A percentile compares a stretch with the other conserved stretches of the same genome.
phyloP scores from a whole-genome alignment of 208 protist genomes.

The Zelonia costaricensis region DNA sequence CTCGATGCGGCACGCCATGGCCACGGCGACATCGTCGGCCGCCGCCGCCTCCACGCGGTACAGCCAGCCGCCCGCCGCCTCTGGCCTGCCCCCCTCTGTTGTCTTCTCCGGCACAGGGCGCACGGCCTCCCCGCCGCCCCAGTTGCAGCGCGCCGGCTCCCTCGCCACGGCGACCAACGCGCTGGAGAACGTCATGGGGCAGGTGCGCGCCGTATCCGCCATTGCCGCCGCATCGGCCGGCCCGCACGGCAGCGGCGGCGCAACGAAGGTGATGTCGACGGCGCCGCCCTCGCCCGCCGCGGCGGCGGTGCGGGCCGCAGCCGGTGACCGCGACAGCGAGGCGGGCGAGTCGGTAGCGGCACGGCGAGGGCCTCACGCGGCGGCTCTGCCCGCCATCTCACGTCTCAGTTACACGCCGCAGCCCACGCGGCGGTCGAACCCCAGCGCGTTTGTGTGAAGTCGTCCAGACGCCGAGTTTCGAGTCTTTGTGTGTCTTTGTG shows the following conservation, averaged over 20 bases:
- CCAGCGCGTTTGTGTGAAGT: constrained; percentile 22
- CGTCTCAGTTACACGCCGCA: constrained; percentile 19
- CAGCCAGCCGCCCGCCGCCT: not conserved
- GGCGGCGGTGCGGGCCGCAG: not conserved
- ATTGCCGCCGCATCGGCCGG: constrained; percentile 7
- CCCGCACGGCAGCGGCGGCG: not conserved
- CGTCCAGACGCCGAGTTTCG: too few relatives aligned
- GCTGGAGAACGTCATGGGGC: constrained; percentile 25
- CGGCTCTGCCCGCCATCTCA: constrained; percentile 25
- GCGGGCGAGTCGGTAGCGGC: not conserved
- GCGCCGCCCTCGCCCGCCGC: constrained; percentile 3
- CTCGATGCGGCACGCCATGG: constrained; percentile 35
- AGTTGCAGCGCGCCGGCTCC: constrained; percentile 9
- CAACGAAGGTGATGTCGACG: constrained; percentile 4
- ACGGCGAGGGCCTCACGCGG: not conserved
- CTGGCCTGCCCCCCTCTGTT: not conserved
- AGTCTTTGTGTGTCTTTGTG: not conserved
- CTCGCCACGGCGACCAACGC: constrained; percentile 19
- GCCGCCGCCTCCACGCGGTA: constrained; percentile 2
- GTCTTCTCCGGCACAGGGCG: not conserved
- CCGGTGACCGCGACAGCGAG: not conserved
- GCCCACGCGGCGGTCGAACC: constrained; percentile 14
- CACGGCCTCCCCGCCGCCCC: not conserved
- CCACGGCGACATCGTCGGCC: constrained; percentile 10
- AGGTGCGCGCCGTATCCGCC: constrained; percentile 12